Evolutionary conservation across 2,329 filamentous ascomycete genomes (phyloP), one percentile per base, ranked within the genome.

Genomic region (Trichoderma atrobrunneum): DNA sequence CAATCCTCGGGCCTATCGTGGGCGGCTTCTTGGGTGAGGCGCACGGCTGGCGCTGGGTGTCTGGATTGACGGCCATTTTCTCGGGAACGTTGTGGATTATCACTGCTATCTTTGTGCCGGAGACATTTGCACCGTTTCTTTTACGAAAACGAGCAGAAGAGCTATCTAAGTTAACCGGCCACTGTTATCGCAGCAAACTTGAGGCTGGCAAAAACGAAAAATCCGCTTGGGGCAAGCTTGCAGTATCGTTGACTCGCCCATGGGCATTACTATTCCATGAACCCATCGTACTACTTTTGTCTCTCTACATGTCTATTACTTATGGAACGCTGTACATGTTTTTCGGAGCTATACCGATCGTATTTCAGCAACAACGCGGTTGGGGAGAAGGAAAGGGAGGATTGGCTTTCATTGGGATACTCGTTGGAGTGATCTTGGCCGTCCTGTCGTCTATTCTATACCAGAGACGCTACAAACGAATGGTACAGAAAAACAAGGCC

Each of bases 271-370:
- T 71, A 0, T 64, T 91, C 64, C 87, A 92, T 69, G 94, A 97
- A 83, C 93, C 93, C 74, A 98, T 97, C 93, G 92, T 91, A 72
- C 84, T 95, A 71, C 89, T 90, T 75, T 89, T 97, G 26, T 96
- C 94, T 80, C 82, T 96, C 24, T 92, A 95, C 76, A 93, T 93
- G 1, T 93, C 94, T 51, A 89, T 98, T 68, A 84, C 97, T 18
- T 85, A 97, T 10, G 94, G 94, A 4, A 92, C 97, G 51, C 83
- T 97, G 3, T 97, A 97, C 79, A 88, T 97, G 48, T 97, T 97
- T 84, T 97, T 97, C 79, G 94, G 93, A 21, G 94, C 94, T 0
- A 97, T 97, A 77, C 88, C 92, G 5, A 84, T 97, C 51, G 90
- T 97, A 16, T 97, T 97, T 78, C 80, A 85, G 30, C 87, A 86